These are phyloP conservation scores for Oemleria cerasiformis DNA, from an alignment of 306 rosid species.

Conservation along the genomic window DNA sequence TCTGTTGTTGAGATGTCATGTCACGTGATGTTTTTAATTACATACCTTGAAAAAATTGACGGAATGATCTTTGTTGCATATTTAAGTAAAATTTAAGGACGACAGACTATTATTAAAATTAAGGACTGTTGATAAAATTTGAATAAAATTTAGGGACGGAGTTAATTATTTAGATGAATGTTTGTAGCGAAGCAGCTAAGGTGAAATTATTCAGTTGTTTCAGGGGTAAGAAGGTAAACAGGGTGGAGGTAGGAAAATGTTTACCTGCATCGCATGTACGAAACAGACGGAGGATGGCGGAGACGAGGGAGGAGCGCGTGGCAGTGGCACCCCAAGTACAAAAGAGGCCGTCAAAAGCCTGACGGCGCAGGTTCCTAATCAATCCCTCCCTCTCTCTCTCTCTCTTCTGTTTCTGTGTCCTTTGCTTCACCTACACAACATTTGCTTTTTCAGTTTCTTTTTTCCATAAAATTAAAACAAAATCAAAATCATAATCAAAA, in stretches of 20 bases:
- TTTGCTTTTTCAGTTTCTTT: slow-evolving; percentile 58
- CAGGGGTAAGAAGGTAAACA: slow-evolving; percentile 32
- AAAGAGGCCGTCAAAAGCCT: slow-evolving; percentile 97
- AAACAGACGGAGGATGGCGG: slow-evolving; percentile 42
- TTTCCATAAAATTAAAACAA: background rate
- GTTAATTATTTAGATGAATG: background rate
- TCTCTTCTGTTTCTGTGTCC: slow-evolving; percentile 10
- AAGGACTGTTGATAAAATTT: no score
- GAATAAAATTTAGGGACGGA: no score
- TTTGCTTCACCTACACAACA: slow-evolving; percentile 34
- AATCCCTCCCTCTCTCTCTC: slow-evolving; percentile 9
- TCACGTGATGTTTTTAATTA: no score
- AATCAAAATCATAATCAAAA: slow-evolving; percentile 24
- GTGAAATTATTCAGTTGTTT: slow-evolving; percentile 20
- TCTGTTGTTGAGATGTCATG: no score
- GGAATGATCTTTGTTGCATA: no score
- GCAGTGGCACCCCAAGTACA: slow-evolving; percentile 87
- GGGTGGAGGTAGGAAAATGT: slow-evolving; percentile 48
- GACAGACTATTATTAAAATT: no score
- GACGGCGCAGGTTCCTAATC: slow-evolving; percentile 73
- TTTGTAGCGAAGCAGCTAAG: background rate
- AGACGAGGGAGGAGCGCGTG: slow-evolving; percentile 60
- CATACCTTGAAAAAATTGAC: no score
- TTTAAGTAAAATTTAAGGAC: no score
- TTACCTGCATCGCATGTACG: slow-evolving; percentile 91